Conservation (phyloP, 768 basidiomycete species). For the Chalciporus piperatus region DNA sequence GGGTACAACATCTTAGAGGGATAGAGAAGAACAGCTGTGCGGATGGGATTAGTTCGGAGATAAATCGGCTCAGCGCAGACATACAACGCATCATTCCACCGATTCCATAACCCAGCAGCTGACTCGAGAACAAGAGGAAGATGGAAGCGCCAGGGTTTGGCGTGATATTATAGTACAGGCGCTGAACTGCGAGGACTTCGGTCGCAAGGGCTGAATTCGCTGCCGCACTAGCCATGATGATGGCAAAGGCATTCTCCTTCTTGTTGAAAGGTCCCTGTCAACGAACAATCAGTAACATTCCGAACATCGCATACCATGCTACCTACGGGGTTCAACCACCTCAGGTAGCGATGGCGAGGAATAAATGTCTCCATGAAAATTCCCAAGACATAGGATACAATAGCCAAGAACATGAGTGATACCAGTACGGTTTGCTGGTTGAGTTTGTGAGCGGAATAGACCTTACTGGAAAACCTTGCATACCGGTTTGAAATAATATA, state of each 20-base stretch:
- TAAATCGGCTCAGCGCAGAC: conserved; percentile 3
- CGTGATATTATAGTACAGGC: conserved; percentile 50
- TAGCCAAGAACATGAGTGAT: conserved; percentile 52
- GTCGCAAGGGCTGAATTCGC: conserved; percentile 54
- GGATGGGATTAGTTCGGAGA: not conserved
- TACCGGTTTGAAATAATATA: conserved; percentile 61
- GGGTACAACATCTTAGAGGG: conserved; percentile 44
- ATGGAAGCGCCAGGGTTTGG: conserved; percentile 49
- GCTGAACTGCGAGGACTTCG: conserved; percentile 54
- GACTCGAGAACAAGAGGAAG: conserved; percentile 39
- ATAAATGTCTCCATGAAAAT: conserved; percentile 44
- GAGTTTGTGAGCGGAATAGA: not conserved
- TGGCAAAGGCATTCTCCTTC: conserved; percentile 56
- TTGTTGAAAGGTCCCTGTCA: conserved; percentile 54
- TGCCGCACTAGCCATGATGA: conserved; percentile 56
- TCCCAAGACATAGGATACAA: conserved; percentile 50
- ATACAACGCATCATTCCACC: conserved; percentile 51
- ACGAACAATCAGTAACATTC: conserved; percentile 1
- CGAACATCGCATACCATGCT: not conserved
- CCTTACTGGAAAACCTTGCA: not conserved
- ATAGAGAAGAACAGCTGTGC: conserved; percentile 35
- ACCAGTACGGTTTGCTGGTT: conserved; percentile 52
- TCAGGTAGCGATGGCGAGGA: conserved; percentile 42
- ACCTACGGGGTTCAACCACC: conserved; percentile 48
- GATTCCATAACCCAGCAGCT: conserved; percentile 49